Base-by-base conservation (phyloP, 768 basidiomycete genomes). In the Pleurotus ostreatus region DNA sequence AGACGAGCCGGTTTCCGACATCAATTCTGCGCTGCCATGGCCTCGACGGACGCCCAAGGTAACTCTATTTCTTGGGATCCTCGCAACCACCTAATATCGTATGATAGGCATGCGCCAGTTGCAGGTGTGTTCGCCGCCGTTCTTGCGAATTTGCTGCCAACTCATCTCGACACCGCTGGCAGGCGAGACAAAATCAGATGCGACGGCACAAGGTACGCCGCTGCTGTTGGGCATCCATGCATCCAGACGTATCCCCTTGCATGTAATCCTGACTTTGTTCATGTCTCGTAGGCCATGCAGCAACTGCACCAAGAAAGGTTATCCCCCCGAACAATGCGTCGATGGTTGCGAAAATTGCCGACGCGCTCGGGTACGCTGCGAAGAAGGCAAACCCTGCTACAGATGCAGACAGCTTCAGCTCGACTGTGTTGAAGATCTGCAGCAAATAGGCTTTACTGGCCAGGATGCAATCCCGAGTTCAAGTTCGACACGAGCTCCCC, bases 161-260 rank as follows among this genome's bases (percentile, higher is more conserved):
- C 58, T 53, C 58, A 49, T 63, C 58, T 46, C 53, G 47, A 46
- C 44, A 57, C 11, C 20, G 41, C 6, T 44, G 23, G 48, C 63
- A 85, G 83, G 62, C 80, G 79, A 59, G 83, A 85, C 64, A 85
- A 85, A 67, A 77, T 81, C 57, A 78, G 82, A 57, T 85, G 83
- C 67, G 80, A 84, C 64, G 78, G 80, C 22, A 67, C 70, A 59
- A 78, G 77, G 78, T 83, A 63, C 46, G 73, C 60, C 45, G 57
- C 20, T 15, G 74, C 59, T 46, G 57, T 11, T 11, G 9, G 8
- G 8, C 30, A 34, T 34, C 11, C 30, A 34, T 9, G 30, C 30
- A 34, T 34, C 30, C 30, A 11, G 30, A 34, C 11, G 16, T 16
- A 47, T 41, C 47, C 25, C 51, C 46, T 49, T 54, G 59, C 54